Conservation (phyloP, 2,329 filamentous ascomycete species). For the Parasarocladium wereldwijsianum region DNA sequence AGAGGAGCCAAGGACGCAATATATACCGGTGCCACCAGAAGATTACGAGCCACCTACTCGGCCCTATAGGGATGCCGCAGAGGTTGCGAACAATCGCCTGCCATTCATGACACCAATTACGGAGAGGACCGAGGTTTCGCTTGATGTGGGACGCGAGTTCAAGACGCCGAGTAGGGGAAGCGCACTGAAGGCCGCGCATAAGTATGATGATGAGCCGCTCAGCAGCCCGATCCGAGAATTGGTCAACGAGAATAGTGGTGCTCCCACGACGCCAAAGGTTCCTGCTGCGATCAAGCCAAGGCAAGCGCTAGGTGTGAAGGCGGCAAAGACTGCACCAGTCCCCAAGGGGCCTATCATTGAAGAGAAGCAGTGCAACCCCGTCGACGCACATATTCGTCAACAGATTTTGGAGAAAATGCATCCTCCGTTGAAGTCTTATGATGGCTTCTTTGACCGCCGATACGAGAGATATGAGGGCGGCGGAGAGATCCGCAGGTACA, state of each 20-base stretch:
- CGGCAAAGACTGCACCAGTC: slow-evolving; percentile 24
- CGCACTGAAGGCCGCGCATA: no score
- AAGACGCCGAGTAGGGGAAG: slow-evolving; percentile 62
- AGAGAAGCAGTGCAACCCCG: slow-evolving; percentile 77
- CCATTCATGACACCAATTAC: slow-evolving; percentile 99
- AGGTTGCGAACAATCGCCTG: slow-evolving; percentile 76
- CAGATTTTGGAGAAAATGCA: slow-evolving; percentile 62
- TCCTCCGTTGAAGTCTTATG: slow-evolving; percentile 58
- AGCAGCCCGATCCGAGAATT: slow-evolving; percentile 66
- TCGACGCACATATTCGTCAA: slow-evolving; percentile 59
- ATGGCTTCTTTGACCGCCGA: slow-evolving; percentile 66
- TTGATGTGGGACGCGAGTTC: slow-evolving; percentile 51
- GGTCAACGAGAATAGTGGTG: slow-evolving; percentile 29
- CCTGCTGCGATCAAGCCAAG: slow-evolving; percentile 23
- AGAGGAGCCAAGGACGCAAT: slow-evolving; percentile 48
- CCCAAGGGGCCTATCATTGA: slow-evolving; percentile 61
- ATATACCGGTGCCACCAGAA: slow-evolving; percentile 69
- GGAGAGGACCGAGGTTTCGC: slow-evolving; percentile 80
- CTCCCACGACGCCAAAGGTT: not conserved
- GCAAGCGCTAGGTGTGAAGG: slow-evolving; percentile 1
- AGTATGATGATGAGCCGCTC: slow-evolving; percentile 29
- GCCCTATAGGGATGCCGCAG: slow-evolving; percentile 65
- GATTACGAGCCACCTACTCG: slow-evolving; percentile 69
- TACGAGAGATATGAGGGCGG: slow-evolving; percentile 49
- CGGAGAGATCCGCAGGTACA: slow-evolving; percentile 66